Conservation (phyloP, 2,329 filamentous ascomycete genomes). For the Penicillium sp. region DNA sequence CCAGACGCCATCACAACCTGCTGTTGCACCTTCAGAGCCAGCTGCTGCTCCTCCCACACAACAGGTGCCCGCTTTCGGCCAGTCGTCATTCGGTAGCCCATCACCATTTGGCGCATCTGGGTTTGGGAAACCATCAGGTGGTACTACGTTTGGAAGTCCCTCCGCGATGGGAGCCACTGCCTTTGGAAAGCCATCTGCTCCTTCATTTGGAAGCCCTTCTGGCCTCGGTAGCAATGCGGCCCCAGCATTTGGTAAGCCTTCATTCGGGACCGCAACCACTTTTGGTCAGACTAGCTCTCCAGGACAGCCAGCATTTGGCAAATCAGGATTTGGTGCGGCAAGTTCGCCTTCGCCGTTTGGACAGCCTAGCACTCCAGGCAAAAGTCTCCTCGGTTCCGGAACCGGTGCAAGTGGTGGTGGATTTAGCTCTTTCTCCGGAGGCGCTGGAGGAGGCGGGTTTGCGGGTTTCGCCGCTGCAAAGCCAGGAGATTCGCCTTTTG, state of each 20-base stretch:
- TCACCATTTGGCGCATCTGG: slow-evolving; percentile 38
- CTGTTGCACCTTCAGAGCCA: slow-evolving; percentile 4
- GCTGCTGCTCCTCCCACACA: slow-evolving; percentile 7
- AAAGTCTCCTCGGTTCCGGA: slow-evolving; percentile 30
- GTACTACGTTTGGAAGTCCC: slow-evolving; percentile 31
- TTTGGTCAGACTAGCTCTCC: slow-evolving; percentile 39
- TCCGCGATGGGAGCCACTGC: slow-evolving; percentile 32
- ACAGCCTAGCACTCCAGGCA: slow-evolving; percentile 34
- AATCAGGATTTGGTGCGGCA: slow-evolving; percentile 7
- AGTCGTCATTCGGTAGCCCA: slow-evolving; percentile 30
- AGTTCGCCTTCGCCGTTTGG: slow-evolving; percentile 30
- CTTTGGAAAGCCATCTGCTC: slow-evolving; percentile 35
- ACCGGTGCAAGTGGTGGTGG: slow-evolving; percentile 33
- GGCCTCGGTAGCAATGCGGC: slow-evolving; percentile 28
- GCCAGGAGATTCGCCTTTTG: slow-evolving; percentile 24
- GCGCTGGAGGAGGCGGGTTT: slow-evolving; percentile 29
- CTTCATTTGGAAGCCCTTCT: slow-evolving; percentile 37
- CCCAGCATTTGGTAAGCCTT: slow-evolving; percentile 37
- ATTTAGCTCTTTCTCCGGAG: slow-evolving; percentile 41
- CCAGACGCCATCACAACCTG: slow-evolving; percentile 22
- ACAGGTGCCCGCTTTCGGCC: slow-evolving; percentile 35
- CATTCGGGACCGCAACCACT: slow-evolving; percentile 38
- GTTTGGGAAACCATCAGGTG: slow-evolving; percentile 40
- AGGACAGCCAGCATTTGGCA: slow-evolving; percentile 4
- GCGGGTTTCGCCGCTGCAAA: slow-evolving; percentile 34